Conservation (phyloP, 1,284 basidiomycete species). For the Pseudozyma tsukubaensis region DNA sequence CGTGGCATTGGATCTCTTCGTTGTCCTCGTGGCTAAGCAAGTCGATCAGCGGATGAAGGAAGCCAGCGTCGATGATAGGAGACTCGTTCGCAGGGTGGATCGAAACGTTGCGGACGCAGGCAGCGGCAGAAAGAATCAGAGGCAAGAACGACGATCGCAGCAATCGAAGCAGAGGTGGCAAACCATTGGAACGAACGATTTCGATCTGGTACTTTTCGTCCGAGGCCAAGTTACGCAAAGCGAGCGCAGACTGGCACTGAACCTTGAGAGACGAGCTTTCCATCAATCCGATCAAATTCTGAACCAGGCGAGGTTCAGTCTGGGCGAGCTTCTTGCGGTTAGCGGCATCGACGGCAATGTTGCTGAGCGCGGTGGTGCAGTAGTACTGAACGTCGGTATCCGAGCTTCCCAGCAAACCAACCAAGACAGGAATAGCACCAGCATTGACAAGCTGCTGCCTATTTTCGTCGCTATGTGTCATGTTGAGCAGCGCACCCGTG, state of each 20-base stretch:
- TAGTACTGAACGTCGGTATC: slow-evolving; percentile 99
- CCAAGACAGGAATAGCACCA: slow-evolving; percentile 96
- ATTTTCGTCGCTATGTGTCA: slow-evolving; percentile 98
- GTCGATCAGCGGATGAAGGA: slow-evolving; percentile 94
- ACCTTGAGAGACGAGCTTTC: slow-evolving; percentile 97
- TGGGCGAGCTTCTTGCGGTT: slow-evolving; percentile 96
- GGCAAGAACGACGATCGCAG: slow-evolving; percentile 97
- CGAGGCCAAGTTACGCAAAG: slow-evolving; percentile 93
- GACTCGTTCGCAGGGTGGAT: slow-evolving; percentile 99
- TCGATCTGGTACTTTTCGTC: slow-evolving; percentile 99
- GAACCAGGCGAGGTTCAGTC: slow-evolving; percentile 93
- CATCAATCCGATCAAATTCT: slow-evolving; percentile 95
- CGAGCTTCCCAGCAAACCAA: slow-evolving; percentile 91
- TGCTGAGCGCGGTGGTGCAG: slow-evolving; percentile 97
- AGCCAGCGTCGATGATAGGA: slow-evolving; percentile 98
- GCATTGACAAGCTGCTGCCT: slow-evolving; percentile 98
- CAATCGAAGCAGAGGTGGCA: slow-evolving; percentile 90
- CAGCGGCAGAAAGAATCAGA: slow-evolving; percentile 97
- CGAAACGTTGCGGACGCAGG: slow-evolving; percentile 98
- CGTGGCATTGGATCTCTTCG: slow-evolving; percentile 99
- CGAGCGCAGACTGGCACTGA: slow-evolving; percentile 97
- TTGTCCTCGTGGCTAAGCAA: slow-evolving; percentile 97
- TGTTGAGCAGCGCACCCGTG: slow-evolving; percentile 96
- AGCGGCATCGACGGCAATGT: slow-evolving; percentile 78
- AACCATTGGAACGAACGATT: slow-evolving; percentile 94